Evolutionary conservation across 176 grass and related monocot species (phyloP), one percentile per base, ranked within the genome.

Genomic region (Bonia amplexicaulis): DNA sequence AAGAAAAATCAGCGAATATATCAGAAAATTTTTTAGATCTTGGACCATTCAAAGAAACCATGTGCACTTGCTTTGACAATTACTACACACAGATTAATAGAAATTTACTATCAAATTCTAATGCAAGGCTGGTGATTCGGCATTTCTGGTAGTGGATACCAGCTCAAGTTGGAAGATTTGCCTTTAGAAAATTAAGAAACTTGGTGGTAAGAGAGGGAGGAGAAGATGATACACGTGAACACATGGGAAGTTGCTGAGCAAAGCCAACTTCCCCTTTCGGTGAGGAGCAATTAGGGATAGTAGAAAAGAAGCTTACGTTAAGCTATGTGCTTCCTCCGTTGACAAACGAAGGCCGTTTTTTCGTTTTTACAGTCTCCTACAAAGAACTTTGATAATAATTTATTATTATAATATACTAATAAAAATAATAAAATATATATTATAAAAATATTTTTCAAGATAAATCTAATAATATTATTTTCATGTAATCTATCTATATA

Each of bases 221-320:
- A 6, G 47, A 75, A 19, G 69, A 87, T 33, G 83, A 66, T 79
- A 80, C 89, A 84, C 80, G 89, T 90, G 80, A 90, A 82, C 80
- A 80, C 33, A 83, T 87, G 23, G 52, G 85, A 58, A 75, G 83
- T 86, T 84, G 89, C 75, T 92, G 89, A 88, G 74, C 85, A 69
- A 62, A 79, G 75, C 66, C 80, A 84, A 63, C 82, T 94, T 92
- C 85, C 87, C 85, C 89, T 90, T 88, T 92, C 79, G 55, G 60
- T 84, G 19, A 84, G 59, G 80, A 90, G 71, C 80, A 90, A 80
- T 68, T 84, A 48, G 85, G 52, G 26, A 44, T 12, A 53, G 31
- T 75, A 12, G 75, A 75, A 80, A 84, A 84, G 85, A 74, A 63
- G 85, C 68, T 87, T 87, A 80, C 85, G 80, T 80, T 90, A 83